Conservation (phyloP, 768 basidiomycete genomes). For the Amanita muscaria region DNA sequence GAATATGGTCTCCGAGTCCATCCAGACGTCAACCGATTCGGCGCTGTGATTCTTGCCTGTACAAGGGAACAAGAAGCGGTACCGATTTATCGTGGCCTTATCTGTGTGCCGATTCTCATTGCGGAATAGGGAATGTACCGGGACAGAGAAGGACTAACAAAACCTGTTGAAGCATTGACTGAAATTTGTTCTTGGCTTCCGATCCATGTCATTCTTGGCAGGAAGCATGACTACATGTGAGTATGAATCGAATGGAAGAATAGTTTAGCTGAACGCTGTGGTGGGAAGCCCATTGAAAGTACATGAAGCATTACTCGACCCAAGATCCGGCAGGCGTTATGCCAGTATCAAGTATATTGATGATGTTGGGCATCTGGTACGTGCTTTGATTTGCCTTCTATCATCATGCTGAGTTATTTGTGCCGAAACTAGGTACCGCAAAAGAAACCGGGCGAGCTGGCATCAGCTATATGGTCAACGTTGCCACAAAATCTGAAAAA, state of each 20-base stretch:
- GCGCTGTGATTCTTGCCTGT: conserved; percentile 45
- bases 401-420: background rate
- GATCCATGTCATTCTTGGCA: conserved; percentile 47
- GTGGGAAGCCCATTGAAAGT: conserved; percentile 21
- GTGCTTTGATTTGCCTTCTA: background rate
- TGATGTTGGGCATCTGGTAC: conserved; percentile 23
- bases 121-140: conserved; percentile 49
- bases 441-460: conserved; percentile 17
- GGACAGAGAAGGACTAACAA: conserved; percentile 44
- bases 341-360: conserved; percentile 19
- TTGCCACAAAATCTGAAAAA: background rate
- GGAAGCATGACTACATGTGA: conserved; percentile 44
- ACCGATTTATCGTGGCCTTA: conserved; percentile 14
- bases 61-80: conserved; percentile 57
- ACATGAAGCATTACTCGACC: conserved; percentile 23
- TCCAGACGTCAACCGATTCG: conserved; percentile 19
- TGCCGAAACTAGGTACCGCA: conserved; percentile 14
- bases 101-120: conserved; percentile 2
- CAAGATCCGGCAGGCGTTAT: conserved; percentile 18
- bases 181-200: conserved; percentile 30
- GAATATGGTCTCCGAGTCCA: conserved; percentile 36
- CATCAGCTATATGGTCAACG: background rate
- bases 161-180: conserved; percentile 41
- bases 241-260: conserved; percentile 12
- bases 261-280: background rate